A percentile compares a stretch with the other conserved stretches of the same genome.
Evolutionary conservation across 2,329 filamentous ascomycete species (phyloP).

Genomic region (Didymella pomorum): DNA sequence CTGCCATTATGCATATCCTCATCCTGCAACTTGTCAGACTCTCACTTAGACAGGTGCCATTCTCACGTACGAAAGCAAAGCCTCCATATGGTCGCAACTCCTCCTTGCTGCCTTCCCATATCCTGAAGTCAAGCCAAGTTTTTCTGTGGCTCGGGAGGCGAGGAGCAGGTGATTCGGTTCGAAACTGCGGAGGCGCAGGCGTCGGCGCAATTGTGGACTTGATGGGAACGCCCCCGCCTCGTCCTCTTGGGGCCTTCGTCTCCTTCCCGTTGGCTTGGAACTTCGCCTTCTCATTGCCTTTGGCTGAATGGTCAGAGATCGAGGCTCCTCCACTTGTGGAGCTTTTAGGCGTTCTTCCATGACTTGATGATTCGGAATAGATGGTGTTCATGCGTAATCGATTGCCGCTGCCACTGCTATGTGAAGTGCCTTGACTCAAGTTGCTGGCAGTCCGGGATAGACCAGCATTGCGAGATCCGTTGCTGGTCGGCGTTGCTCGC

Average conservation of each 20-base stretch:
- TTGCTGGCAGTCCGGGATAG: conserved; percentile 35
- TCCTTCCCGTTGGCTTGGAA: conserved; percentile 50
- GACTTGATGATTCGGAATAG: conserved; percentile 35
- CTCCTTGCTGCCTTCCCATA: conserved; percentile 47
- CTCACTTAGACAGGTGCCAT: not conserved
- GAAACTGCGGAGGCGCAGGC: conserved; percentile 27
- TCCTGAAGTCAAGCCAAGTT: conserved; percentile 48
- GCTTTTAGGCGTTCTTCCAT: conserved; percentile 31
- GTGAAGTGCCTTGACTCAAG: conserved; percentile 38
- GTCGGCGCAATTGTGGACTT: conserved; percentile 36
- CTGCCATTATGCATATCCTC: conserved; percentile 50
- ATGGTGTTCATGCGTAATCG: conserved; percentile 32
- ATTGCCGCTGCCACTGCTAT: conserved; percentile 34
- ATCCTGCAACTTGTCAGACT: conserved; percentile 40
- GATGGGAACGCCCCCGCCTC: conserved; percentile 49
- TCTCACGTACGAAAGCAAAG: conserved; percentile 45
- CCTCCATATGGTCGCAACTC: conserved; percentile 47
- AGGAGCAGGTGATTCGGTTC: conserved; percentile 38
- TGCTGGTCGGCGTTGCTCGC: conserved; percentile 35
- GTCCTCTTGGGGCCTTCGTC: conserved; percentile 48
- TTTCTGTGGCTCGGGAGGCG: conserved; percentile 34
- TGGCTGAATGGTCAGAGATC: conserved; percentile 40
- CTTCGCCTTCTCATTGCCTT: conserved; percentile 44
- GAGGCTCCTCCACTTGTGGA: conserved; percentile 35
- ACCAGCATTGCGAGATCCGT: conserved; percentile 26